Base-by-base conservation (phyloP, 495 filamentous ascomycete species). In the Rostrohypoxylon terebratum region DNA sequence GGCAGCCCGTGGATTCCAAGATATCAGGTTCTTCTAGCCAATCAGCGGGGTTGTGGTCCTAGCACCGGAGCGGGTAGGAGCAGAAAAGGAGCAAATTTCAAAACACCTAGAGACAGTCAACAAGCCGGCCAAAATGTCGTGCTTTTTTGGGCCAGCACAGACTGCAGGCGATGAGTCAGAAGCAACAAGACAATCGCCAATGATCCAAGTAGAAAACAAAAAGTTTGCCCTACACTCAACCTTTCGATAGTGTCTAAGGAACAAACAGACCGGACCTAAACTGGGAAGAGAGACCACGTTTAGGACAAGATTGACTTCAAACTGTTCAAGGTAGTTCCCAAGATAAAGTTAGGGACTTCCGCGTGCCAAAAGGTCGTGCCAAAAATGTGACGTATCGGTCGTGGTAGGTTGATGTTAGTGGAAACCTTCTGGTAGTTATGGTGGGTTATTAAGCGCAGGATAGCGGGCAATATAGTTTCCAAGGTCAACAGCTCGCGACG, bases 71-170 rank as follows among this genome's bases (percentile, higher is more conserved):
- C 72, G 72, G 72, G 68, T 75, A 75, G 61, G 28, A 59, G 64
- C 72, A 75, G 68, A 62, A 40, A 55, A 58, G 59, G 60, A 68
- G 59, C 66, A 40, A 62, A 25, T 72, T 64, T 58, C 63, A 53
- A 72, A 72, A 68, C 55, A 53, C 34, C 54, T 36, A 38, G 21
- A 50, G 28, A 71, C 40, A 54, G 58, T 73, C 28, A 45, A 38
- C 21, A 44, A 47, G 47, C 38, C 45, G 42, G 50, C 55, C 47
- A 47, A 61, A 34, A 68, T 25, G 40, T 50, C 20, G 65, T 62
- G 31, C 54, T 69, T 51, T 69, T 44, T 21, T 38, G 21, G 21
- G 42, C 58, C 66, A 44, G 42, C 18, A 62, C 62, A 58, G 65
- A 59, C 50, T 63, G 48, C 48, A 53, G 48, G 48, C 28, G 47